These are phyloP conservation scores for Purpureocillium lavendulum DNA, from an alignment of 2,329 filamentous ascomycete species.

Conservation along the genomic window DNA sequence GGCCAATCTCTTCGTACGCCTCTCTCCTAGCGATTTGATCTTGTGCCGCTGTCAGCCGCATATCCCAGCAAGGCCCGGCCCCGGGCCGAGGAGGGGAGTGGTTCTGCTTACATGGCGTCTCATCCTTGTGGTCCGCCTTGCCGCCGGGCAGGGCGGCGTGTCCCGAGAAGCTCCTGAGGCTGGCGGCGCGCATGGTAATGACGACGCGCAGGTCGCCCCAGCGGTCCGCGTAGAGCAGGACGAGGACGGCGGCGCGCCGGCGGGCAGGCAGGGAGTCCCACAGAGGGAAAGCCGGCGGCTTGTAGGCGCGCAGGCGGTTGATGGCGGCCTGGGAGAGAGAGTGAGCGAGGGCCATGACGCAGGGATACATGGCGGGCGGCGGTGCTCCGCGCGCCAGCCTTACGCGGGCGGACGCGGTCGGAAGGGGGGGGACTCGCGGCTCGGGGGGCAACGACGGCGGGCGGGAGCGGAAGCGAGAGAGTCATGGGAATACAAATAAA, in stretches of 20 bases:
- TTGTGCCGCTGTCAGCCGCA: constrained; percentile 12
- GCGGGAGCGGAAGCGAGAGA: not conserved
- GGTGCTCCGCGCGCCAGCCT: not conserved
- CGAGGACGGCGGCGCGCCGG: constrained; percentile 75
- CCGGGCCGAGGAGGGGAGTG: not conserved
- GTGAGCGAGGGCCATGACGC: constrained; percentile 7
- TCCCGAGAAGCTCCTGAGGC: constrained; percentile 62
- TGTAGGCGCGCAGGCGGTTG: constrained; percentile 51
- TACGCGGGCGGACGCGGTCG: too few relatives aligned
- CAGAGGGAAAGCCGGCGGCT: constrained; percentile 49
- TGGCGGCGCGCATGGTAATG: constrained; percentile 59
- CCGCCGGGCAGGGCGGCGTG: constrained; percentile 84
- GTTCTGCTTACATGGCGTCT: constrained; percentile 46
- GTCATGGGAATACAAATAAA: not conserved
- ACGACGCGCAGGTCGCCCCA: constrained; percentile 69
- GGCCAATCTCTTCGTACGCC: constrained; percentile 87
- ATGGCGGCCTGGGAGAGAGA: constrained; percentile 40
- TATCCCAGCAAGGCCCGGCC: not conserved
- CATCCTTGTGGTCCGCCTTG: constrained; percentile 49
- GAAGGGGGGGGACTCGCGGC: too few relatives aligned
- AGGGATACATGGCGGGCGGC: constrained; percentile 4
- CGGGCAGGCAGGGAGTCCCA: constrained; percentile 54
- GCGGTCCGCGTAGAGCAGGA: constrained; percentile 80
- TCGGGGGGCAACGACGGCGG: constrained; percentile 1
- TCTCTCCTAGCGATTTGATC: constrained; percentile 83